Evolutionary conservation across 2,329 filamentous ascomycete species (phyloP).

Genomic region (Trichoderma oligosporum): DNA sequence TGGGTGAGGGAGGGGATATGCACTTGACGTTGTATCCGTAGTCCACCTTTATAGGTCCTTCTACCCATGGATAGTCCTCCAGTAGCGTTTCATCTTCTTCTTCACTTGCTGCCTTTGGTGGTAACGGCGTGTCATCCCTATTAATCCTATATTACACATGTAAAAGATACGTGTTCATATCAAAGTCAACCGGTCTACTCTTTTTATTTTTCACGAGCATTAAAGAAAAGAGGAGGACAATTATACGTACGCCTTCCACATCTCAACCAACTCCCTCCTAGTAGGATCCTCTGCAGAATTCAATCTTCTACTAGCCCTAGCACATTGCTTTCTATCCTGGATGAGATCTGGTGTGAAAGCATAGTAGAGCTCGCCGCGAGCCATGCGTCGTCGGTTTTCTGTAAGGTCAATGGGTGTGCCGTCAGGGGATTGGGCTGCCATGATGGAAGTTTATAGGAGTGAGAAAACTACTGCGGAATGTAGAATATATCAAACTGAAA

Average conservation of each 20-base stretch:
- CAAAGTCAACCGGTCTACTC: too few species aligned
- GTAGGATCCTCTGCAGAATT: slow-evolving; percentile 56
- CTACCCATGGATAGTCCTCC: slow-evolving; percentile 61
- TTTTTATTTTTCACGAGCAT: too few species aligned
- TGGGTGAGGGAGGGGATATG: not conserved
- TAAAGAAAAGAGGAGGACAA: not conserved
- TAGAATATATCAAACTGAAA: too few species aligned
- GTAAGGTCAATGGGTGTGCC: slow-evolving; percentile 34
- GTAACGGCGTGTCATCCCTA: slow-evolving; percentile 57
- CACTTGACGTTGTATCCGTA: slow-evolving; percentile 74
- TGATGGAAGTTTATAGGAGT: not conserved
- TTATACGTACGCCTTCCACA: slow-evolving; percentile 64
- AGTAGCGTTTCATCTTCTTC: slow-evolving; percentile 63
- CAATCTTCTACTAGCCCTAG: slow-evolving; percentile 56
- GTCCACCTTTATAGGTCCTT: slow-evolving; percentile 65
- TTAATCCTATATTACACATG: not conserved
- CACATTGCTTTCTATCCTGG: slow-evolving; percentile 57
- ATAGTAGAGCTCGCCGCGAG: slow-evolving; percentile 64
- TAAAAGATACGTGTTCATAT: not conserved
- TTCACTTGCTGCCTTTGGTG: slow-evolving; percentile 50
- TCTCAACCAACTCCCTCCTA: slow-evolving; percentile 57
- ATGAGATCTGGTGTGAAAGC: slow-evolving; percentile 66
- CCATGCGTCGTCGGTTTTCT: slow-evolving; percentile 54
- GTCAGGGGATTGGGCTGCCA: slow-evolving; percentile 14
- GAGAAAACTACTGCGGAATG: too few species aligned